Percentiles rank a stretch among this genome's conserved stretches.
phyloP scores from a whole-genome alignment of 2,329 filamentous ascomycete genomes.

The Cladobotryum protrusum region DNA sequence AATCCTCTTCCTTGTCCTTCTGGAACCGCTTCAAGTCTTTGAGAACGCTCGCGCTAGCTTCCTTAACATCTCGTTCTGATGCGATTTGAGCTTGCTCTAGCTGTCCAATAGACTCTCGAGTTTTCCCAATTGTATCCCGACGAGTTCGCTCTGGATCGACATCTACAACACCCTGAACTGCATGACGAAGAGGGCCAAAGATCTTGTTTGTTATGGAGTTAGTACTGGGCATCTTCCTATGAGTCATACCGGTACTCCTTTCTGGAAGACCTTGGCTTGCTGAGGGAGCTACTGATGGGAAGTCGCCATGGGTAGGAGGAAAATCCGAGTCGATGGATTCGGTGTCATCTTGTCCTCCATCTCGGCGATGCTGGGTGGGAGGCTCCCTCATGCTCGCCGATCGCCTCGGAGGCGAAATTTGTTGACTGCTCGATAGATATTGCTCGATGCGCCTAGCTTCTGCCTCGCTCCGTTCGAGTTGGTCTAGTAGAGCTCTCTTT shows the following conservation, averaged over 20 bases:
- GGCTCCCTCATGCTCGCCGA: conserved; percentile 55
- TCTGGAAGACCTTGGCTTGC: conserved; percentile 66
- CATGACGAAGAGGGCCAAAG: conserved; percentile 91
- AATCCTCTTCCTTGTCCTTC: conserved; percentile 87
- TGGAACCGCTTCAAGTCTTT: conserved; percentile 92
- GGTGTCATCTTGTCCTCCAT: conserved; percentile 65
- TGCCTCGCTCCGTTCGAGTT: conserved; percentile 86
- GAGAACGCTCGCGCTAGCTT: conserved; percentile 82
- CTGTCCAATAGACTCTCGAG: conserved; percentile 76
- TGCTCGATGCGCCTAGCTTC: conserved; percentile 92
- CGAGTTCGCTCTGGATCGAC: conserved; percentile 91
- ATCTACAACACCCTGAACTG: conserved; percentile 92
- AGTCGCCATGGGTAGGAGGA: conserved; percentile 76
- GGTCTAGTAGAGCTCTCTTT: conserved; percentile 75
- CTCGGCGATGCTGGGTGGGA: conserved; percentile 43
- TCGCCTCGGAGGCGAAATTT: conserved; percentile 53
- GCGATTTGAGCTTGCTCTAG: conserved; percentile 87
- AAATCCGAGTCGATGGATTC: conserved; percentile 95
- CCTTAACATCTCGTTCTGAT: conserved; percentile 85
- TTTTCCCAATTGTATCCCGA: conserved; percentile 92
- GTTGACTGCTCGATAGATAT: conserved; percentile 72
- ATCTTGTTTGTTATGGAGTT: conserved; percentile 90
- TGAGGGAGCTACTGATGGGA: conserved; percentile 56
- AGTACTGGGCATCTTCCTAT: conserved; percentile 78
- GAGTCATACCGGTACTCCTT: conserved; percentile 41